Conservation (phyloP, 331 rosid genomes). For the Acacia pycnantha region DNA sequence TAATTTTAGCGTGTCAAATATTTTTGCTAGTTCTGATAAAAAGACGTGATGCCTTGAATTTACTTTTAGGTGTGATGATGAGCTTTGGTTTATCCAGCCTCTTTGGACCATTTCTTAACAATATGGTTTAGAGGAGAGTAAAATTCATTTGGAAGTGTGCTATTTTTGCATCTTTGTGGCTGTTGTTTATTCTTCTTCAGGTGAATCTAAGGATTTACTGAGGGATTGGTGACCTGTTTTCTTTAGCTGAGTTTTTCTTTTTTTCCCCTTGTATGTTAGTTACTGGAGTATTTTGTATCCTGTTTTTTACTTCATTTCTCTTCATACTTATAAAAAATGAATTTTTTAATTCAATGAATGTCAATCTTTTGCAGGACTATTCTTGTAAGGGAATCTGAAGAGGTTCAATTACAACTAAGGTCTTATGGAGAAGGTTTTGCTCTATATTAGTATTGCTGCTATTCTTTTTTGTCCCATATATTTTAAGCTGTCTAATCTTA, state of each 20-base stretch:
- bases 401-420: slow-evolving; percentile 58
- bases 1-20: slow-evolving; percentile 18
- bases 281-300: neutral
- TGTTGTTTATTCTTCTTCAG: neutral
- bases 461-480: neutral
- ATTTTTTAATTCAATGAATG: neutral
- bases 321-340: neutral
- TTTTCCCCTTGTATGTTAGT: neutral
- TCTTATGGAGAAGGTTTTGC: slow-evolving; percentile 55
- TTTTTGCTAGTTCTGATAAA: slow-evolving; percentile 4
- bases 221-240: neutral
- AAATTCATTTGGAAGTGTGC: neutral
- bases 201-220: neutral
- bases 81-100: neutral
- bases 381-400: slow-evolving; percentile 53
- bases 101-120: neutral
- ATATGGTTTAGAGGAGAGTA: neutral
- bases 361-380: slow-evolving; percentile 57
- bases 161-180: neutral
- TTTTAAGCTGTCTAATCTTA: slow-evolving; percentile 5
- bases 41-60: neutral
- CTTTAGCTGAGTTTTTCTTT: neutral
- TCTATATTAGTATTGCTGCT: slow-evolving; percentile 4
- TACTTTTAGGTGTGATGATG: neutral
- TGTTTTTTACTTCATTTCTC: neutral